Percentiles rank a stretch among this genome's conserved stretches.
These are phyloP conservation scores for Grigorovia humatica DNA, from an alignment of 805 yeast genomes.

Conservation along the genomic window DNA sequence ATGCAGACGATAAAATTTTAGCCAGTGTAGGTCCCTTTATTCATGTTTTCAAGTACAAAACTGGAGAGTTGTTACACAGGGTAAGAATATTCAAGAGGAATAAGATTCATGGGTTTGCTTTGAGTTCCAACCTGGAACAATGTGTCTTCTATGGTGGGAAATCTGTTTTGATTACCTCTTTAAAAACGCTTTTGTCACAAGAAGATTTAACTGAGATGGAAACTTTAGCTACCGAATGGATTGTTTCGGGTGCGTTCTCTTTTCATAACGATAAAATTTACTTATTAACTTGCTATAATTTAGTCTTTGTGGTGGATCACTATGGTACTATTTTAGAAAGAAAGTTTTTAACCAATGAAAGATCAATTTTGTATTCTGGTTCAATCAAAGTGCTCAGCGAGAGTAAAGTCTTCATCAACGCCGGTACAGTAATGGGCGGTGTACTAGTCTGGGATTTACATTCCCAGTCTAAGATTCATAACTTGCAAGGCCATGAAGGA, in stretches of 20 bases:
- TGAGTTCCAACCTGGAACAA: conserved; percentile 27
- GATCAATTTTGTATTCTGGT: conserved; percentile 84
- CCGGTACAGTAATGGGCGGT: conserved; percentile 93
- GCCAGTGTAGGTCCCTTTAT: conserved; percentile 69
- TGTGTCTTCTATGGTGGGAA: conserved; percentile 58
- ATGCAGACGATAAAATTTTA: conserved; percentile 27
- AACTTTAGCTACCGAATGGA: conserved; percentile 67
- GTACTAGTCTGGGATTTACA: conserved; percentile 65
- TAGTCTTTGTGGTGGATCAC: conserved; percentile 26
- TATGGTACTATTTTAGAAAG: conserved; percentile 17
- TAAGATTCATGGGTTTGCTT: conserved; percentile 70
- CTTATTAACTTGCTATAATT: conserved; percentile 75
- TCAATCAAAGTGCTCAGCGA: conserved; percentile 41
- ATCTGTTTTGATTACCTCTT: conserved; percentile 41
- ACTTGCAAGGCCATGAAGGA: conserved; percentile 74
- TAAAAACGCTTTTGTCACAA: conserved; percentile 22
- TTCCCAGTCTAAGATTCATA: conserved; percentile 36
- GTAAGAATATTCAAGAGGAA: conserved; percentile 51
- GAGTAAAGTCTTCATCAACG: conserved; percentile 48
- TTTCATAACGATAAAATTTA: conserved; percentile 31
- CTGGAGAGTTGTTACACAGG: conserved; percentile 30
- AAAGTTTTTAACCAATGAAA: conserved; percentile 45
- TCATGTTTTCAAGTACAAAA: conserved; percentile 40
- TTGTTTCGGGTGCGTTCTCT: conserved; percentile 48
- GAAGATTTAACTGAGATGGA: conserved; percentile 28